Evolutionary conservation across 1,139 yeast genomes (phyloP).

Genomic region (Saccharomyces hybrid): DNA sequence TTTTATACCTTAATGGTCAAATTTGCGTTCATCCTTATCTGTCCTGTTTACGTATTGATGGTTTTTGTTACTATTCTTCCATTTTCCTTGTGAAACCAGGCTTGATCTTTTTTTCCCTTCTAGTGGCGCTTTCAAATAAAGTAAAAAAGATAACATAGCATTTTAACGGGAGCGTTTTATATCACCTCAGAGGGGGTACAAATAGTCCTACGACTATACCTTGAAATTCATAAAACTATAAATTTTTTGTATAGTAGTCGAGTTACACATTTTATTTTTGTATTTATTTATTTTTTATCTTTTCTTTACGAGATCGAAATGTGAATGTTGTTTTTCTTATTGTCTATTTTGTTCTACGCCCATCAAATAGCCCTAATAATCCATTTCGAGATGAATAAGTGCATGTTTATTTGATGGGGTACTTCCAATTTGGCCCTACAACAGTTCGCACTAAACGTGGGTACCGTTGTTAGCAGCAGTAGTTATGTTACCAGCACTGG

Average conservation of each 20-base stretch:
- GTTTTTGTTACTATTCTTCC: neutral
- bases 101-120: neutral
- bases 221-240: too few species aligned
- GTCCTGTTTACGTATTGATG: too few species aligned
- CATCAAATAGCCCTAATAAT: neutral
- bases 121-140: neutral
- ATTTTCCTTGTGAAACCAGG: too few species aligned
- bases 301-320: too few species aligned
- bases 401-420: neutral
- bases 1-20: neutral
- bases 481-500: conserved; percentile 1
- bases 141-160: neutral
- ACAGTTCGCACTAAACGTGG: neutral
- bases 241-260: too few species aligned
- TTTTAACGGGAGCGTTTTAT: neutral
- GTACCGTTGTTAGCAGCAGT: conserved; percentile 3
- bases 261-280: too few species aligned
- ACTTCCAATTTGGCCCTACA: neutral
- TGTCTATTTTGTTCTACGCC: too few species aligned
- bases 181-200: neutral
- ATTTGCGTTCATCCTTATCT: neutral
- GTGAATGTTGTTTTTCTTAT: too few species aligned
- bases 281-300: too few species aligned
- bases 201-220: too few species aligned
- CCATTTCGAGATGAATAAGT: neutral